phyloP scores from a whole-genome alignment of 2,329 filamentous ascomycete species.

The Trichoderma atroviride region DNA sequence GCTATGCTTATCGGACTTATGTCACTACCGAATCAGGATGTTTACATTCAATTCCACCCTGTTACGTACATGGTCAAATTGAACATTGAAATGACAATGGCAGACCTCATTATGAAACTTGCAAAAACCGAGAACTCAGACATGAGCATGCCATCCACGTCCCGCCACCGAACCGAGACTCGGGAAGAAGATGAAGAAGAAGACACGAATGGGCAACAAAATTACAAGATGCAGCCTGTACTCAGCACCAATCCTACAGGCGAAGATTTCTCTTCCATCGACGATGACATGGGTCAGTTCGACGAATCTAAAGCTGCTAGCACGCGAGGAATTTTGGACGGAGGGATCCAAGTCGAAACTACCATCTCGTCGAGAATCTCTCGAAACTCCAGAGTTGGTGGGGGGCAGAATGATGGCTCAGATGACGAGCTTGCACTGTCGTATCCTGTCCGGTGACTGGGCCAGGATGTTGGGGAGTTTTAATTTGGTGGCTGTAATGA shows the following conservation, averaged over 20 bases:
- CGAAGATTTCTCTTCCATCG: slow-evolving; percentile 16
- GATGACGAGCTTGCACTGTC: slow-evolving; percentile 16
- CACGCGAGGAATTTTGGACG: slow-evolving; percentile 2
- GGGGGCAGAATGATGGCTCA: not conserved
- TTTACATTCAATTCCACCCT: slow-evolving; percentile 55
- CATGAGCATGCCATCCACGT: slow-evolving; percentile 10
- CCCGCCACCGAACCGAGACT: not conserved
- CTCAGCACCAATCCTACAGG: not conserved
- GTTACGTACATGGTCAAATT: slow-evolving; percentile 56
- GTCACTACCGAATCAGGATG: slow-evolving; percentile 34
- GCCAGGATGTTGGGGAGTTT: not conserved
- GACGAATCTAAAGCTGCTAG: slow-evolving; percentile 2
- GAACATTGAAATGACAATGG: slow-evolving; percentile 57
- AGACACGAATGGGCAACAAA: not conserved
- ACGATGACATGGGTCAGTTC: slow-evolving; percentile 10
- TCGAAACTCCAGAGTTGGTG: slow-evolving; percentile 4
- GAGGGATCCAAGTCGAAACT: slow-evolving; percentile 17
- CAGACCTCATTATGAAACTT: slow-evolving; percentile 51
- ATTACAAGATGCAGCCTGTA: slow-evolving; percentile 10
- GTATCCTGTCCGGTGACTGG: slow-evolving; percentile 18
- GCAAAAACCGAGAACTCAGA: slow-evolving; percentile 23
- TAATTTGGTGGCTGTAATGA: not conserved
- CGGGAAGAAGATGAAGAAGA: slow-evolving; percentile 11
- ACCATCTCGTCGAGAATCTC: slow-evolving; percentile 2
- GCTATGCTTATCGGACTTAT: slow-evolving; percentile 21